These are phyloP conservation scores for Ligustrum vulgare DNA, from an alignment of 257 asterid species.

Conservation along the genomic window DNA sequence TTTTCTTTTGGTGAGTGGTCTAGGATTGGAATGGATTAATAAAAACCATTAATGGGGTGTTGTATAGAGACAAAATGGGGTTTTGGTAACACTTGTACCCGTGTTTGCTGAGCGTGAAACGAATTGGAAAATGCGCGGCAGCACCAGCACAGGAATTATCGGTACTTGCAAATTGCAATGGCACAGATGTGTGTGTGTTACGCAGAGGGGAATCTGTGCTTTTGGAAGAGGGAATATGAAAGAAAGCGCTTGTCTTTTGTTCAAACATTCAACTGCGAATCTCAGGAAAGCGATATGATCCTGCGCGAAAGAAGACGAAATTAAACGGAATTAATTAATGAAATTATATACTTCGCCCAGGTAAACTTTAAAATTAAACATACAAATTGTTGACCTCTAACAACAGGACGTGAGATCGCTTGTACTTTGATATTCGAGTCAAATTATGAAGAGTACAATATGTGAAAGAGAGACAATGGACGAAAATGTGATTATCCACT, in stretches of 20 bases:
- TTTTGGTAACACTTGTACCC: not conserved
- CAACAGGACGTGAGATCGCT: no score
- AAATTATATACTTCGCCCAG: no score
- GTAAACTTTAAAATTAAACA: no score
- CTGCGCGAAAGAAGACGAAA: not conserved
- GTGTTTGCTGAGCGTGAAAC: not conserved
- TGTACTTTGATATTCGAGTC: no score
- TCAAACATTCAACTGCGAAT: constrained; percentile 38
- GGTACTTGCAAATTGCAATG: not conserved
- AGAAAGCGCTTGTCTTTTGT: not conserved
- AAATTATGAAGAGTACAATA: no score
- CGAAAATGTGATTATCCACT: no score
- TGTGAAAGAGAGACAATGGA: no score
- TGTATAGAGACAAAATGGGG: not conserved
- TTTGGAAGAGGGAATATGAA: constrained; percentile 4
- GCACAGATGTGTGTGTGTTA: not conserved
- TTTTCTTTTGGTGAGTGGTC: constrained; percentile 10
- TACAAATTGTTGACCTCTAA: no score
- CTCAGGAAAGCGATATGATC: constrained; percentile 32
- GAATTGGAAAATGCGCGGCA: constrained; percentile 2
- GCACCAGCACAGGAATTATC: constrained; percentile 1
- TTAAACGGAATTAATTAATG: no score
- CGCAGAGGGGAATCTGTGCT: constrained; percentile 24
- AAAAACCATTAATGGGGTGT: not conserved
- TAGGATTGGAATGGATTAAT: not conserved